These are phyloP conservation scores for Kodamaea fungicola DNA, from an alignment of 1,139 yeast species.

Conservation along the genomic window DNA sequence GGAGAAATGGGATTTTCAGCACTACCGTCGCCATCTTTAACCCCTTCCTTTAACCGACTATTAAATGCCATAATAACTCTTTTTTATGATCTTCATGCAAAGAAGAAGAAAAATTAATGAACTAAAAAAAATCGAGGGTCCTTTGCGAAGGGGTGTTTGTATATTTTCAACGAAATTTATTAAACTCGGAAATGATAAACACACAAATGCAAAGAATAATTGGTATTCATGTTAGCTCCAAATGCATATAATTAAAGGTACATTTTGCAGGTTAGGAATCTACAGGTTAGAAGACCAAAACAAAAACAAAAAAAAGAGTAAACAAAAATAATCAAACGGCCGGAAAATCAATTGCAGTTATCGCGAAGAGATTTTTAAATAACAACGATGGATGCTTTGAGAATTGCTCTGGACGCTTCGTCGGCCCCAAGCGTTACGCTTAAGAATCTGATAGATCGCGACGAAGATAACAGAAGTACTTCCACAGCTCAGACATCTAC, in stretches of 20 bases:
- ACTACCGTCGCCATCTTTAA: background rate
- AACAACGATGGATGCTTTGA: background rate
- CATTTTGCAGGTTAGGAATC: background rate
- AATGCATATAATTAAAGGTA: too few species aligned
- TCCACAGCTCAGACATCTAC: conserved; percentile 16
- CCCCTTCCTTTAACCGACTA: background rate
- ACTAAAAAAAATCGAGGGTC: too few species aligned
- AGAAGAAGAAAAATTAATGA: too few species aligned
- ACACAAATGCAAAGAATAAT: too few species aligned
- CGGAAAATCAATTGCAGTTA: background rate
- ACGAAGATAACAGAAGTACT: conserved; percentile 4
- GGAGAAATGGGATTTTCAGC: too few species aligned
- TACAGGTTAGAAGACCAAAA: background rate
- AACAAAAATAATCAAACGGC: background rate
- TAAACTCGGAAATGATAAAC: too few species aligned
- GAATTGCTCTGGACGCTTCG: conserved; percentile 20
- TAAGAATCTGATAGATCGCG: conserved; percentile 18
- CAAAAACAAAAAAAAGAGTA: background rate
- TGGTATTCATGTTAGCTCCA: too few species aligned
- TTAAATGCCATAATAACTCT: too few species aligned
- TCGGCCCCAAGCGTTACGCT: conserved; percentile 19
- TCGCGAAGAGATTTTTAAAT: too few species aligned
- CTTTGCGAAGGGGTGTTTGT: too few species aligned
- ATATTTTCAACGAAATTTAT: too few species aligned
- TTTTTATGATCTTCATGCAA: too few species aligned